Evolutionary conservation across 2,329 filamentous ascomycete species (phyloP).

Genomic region (Talaromyces sp.): DNA sequence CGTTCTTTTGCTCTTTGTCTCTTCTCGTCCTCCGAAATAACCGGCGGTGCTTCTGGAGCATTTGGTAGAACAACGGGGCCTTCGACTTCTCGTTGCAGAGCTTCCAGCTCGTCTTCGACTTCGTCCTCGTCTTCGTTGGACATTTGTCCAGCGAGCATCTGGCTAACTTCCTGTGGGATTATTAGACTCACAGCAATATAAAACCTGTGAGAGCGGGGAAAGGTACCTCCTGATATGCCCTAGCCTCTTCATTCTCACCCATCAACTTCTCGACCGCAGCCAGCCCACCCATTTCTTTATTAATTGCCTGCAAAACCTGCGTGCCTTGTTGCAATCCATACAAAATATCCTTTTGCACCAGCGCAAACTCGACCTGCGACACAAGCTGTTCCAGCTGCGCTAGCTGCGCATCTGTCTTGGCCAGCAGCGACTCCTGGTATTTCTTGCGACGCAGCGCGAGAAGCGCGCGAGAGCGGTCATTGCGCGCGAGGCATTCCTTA

Average conservation of each 20-base stretch:
- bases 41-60: conserved; percentile 29
- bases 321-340: conserved; percentile 92
- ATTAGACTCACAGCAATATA: neutral
- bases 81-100: conserved; percentile 61
- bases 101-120: conserved; percentile 89
- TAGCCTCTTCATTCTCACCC: conserved; percentile 83
- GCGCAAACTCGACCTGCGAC: conserved; percentile 85
- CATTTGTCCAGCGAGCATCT: conserved; percentile 82
- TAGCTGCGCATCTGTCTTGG: conserved; percentile 89
- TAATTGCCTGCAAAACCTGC: conserved; percentile 80
- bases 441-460: conserved; percentile 91
- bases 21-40: conserved; percentile 22
- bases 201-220: neutral
- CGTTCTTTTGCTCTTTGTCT: conserved; percentile 25
- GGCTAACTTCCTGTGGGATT: conserved; percentile 69
- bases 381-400: conserved; percentile 87
- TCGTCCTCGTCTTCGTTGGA: conserved; percentile 95
- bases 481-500: conserved; percentile 69
- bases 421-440: conserved; percentile 85
- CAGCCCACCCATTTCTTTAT: conserved; percentile 91
- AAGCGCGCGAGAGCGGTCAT: conserved; percentile 75
- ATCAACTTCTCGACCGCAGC: conserved; percentile 93
- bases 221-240: conserved; percentile 77
- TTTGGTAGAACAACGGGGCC: conserved; percentile 30
- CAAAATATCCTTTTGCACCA: conserved; percentile 93